Evolutionary conservation across 2,329 filamentous ascomycete species (phyloP), one percentile per base, ranked within the genome.

Genomic region (Clarireedia sp.): DNA sequence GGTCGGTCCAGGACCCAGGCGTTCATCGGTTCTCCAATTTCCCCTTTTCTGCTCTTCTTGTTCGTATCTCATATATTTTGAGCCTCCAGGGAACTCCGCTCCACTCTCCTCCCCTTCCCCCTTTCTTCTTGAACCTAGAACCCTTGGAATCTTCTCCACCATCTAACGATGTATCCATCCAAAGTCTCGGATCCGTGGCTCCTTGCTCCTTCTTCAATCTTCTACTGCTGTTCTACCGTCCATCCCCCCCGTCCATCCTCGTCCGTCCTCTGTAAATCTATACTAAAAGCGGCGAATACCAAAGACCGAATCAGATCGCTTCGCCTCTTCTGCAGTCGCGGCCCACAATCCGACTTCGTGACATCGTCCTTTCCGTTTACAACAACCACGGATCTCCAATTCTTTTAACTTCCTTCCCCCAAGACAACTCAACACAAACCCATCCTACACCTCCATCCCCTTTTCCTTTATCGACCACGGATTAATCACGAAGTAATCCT

Each of bases 371-470:
- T 53, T 44, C 51, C 51, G 45, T 48, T 54, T 53, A 41, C 51
- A 48, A 48, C 55, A 51, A 57, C 55, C 55, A 57, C 55, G 51
- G 46, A 55, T 55, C 55, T 50, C 38, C 46, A 54, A 54, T 53
- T 53, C 51, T 53, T 53, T 53, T 53, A 33, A 53, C 51, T 19
- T 41, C 38, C 17, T n/a, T n/a, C 38, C 16, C 17, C 38, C 51
- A 53, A 53, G 41, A 53, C 51, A 53, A 41, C 38, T 17, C 38
- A 41, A 41, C 38, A 41, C 17, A n/a, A 41, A 41, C 38, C 17
- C 38, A n/a, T 40, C 46, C 33, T 38, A 47, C 29, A 38, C 51
- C 47, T 48, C 47, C 51, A 53, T 33, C 51, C 45, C 47, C 51
- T 44, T 53, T 40, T 53, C 17, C 43, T 47, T 48, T 47, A 54